Evolutionary conservation across 805 yeast genomes (phyloP).

Genomic region (Saccharomycopsis olivae): DNA sequence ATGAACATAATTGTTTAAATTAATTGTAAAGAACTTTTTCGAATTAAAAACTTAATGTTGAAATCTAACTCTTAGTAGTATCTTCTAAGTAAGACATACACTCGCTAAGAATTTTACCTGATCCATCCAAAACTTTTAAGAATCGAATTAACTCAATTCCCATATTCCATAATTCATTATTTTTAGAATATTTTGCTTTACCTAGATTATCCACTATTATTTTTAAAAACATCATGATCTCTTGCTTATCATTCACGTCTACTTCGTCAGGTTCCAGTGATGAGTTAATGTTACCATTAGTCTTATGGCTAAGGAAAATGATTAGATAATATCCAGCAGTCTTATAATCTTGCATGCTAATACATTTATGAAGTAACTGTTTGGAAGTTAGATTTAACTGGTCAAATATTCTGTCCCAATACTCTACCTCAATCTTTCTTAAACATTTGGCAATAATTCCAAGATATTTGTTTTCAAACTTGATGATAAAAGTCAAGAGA

Average conservation of each 20-base stretch:
- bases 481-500: conserved; percentile 20
- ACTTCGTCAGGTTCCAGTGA: conserved; percentile 11
- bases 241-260: conserved; percentile 17
- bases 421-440: conserved; percentile 38
- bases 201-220: conserved; percentile 21
- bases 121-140: conserved; percentile 22
- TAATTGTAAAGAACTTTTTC: no score
- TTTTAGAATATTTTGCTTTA: conserved; percentile 18
- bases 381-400: conserved; percentile 31
- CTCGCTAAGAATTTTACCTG: conserved; percentile 7
- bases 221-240: conserved; percentile 21
- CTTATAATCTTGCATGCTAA: conserved; percentile 32
- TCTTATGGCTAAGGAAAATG: conserved; percentile 36
- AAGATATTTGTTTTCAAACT: conserved; percentile 20
- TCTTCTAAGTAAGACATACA: no score
- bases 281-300: conserved; percentile 21
- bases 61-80: no score
- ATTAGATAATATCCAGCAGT: conserved; percentile 36
- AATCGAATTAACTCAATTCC: conserved; percentile 24
- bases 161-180: conserved; percentile 25
- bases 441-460: conserved; percentile 37
- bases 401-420: conserved; percentile 35
- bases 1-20: no score
- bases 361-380: conserved; percentile 31
- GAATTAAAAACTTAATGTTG: no score